phyloP scores from a whole-genome alignment of 495 filamentous ascomycete genomes.

The Lentithecium fluviatile region DNA sequence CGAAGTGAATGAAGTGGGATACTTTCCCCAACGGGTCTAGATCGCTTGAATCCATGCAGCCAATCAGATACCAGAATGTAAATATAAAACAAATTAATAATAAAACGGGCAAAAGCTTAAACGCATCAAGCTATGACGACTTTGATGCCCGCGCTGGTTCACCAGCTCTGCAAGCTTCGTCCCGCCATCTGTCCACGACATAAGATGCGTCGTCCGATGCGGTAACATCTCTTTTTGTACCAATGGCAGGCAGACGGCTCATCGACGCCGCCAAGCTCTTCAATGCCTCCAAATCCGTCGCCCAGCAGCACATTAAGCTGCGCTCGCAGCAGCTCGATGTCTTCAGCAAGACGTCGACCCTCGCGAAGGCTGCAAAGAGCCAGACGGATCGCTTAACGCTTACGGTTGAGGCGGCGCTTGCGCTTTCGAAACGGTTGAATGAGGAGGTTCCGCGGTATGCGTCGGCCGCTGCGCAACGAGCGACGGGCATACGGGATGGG shows the following conservation, averaged over 20 bases:
- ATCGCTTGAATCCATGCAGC: too few species aligned
- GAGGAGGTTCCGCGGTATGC: conserved; percentile 43
- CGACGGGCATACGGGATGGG: conserved; percentile 28
- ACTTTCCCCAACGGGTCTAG: too few species aligned
- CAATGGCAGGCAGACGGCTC: conserved; percentile 69
- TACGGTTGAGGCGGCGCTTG: conserved; percentile 62
- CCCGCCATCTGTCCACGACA: not conserved
- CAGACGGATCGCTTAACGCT: conserved; percentile 64
- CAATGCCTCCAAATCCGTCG: conserved; percentile 73
- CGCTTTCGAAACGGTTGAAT: conserved; percentile 57
- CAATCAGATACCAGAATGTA: too few species aligned
- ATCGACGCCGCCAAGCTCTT: conserved; percentile 77
- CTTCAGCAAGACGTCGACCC: conserved; percentile 72
- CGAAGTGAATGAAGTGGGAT: too few species aligned
- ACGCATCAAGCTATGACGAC: conserved; percentile 25
- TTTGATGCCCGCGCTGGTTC: conserved; percentile 7
- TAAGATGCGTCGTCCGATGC: not conserved
- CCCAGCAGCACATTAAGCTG: conserved; percentile 74
- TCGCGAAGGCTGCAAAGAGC: conserved; percentile 64
- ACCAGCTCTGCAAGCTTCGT: not conserved
- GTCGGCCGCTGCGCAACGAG: conserved; percentile 28
- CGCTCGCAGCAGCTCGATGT: conserved; percentile 74
- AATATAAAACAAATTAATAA: conserved; percentile 30
- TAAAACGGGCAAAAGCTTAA: conserved; percentile 11
- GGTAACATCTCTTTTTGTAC: not conserved